Conservation (phyloP, 129 eudicot species). For the Flaveria sonorensis region DNA sequence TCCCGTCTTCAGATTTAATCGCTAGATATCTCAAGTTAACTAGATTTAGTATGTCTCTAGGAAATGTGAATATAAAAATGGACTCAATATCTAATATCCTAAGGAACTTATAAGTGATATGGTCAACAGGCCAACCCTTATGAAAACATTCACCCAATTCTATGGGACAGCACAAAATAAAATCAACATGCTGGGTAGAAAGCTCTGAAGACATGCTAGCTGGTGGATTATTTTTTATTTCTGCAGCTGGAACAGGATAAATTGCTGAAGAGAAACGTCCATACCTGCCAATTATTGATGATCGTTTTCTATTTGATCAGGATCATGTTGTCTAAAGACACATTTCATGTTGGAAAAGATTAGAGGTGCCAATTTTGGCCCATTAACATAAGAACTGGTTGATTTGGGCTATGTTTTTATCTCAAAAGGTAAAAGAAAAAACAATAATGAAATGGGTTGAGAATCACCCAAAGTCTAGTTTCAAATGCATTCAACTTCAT, state of each 20-base stretch:
- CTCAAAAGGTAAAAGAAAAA: background rate
- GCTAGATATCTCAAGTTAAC: conserved; percentile 44
- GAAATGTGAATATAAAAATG: conserved; percentile 19
- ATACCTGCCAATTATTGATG: conserved; percentile 18
- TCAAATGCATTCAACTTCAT: background rate
- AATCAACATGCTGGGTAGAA: conserved; percentile 21
- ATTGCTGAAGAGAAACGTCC: conserved; percentile 30
- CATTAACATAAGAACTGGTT: background rate
- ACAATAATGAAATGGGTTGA: background rate
- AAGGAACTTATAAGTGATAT: conserved; percentile 24
- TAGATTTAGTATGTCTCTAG: conserved; percentile 24
- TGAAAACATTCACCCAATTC: conserved; percentile 24
- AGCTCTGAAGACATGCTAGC: conserved; percentile 15
- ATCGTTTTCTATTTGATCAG: background rate
- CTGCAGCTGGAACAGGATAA: conserved; percentile 24
- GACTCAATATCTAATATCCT: conserved; percentile 34
- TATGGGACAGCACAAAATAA: conserved; percentile 25
- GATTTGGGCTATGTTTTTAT: conserved; percentile 7
- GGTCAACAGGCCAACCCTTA: conserved; percentile 10
- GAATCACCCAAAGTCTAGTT: background rate
- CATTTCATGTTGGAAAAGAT: background rate
- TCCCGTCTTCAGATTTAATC: conserved; percentile 14
- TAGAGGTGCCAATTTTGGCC: background rate
- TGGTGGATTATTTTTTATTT: conserved; percentile 7
- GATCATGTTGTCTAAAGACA: conserved; percentile 6